Evolutionary conservation across 2,329 filamentous ascomycete species (phyloP).

Genomic region (Xylariaceae sp.): DNA sequence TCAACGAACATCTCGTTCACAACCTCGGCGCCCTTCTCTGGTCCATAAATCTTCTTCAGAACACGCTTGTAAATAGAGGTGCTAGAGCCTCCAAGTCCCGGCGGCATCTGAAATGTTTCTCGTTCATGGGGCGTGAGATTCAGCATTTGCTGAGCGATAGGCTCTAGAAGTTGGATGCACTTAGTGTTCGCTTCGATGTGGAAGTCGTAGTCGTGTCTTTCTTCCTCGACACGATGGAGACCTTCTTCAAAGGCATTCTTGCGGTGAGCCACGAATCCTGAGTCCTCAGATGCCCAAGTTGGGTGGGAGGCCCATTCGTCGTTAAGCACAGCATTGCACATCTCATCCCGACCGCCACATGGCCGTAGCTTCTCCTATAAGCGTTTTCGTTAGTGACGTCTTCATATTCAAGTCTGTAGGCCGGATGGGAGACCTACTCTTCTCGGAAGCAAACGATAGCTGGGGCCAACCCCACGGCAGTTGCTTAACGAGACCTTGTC

Average conservation of each 20-base stretch:
- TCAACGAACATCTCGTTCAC: constrained; percentile 80
- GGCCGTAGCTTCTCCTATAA: constrained; percentile 74
- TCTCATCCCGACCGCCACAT: constrained; percentile 90
- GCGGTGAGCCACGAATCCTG: constrained; percentile 92
- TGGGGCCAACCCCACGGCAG: constrained; percentile 91
- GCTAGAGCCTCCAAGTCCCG: constrained; percentile 84
- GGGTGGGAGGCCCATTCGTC: constrained; percentile 98
- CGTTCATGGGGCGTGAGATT: constrained; percentile 72
- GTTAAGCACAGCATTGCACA: constrained; percentile 89
- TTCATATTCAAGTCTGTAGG: background rate
- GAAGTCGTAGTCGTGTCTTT: constrained; percentile 97
- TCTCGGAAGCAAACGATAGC: constrained; percentile 88
- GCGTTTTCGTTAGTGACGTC: background rate
- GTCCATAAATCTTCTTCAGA: constrained; percentile 93
- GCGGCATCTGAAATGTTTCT: constrained; percentile 71
- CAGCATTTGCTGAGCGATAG: constrained; percentile 85
- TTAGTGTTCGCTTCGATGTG: constrained; percentile 94
- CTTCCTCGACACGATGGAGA: constrained; percentile 93
- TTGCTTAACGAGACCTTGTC: constrained; percentile 91
- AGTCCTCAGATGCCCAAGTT: constrained; percentile 97
- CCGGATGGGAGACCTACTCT: constrained; percentile 44
- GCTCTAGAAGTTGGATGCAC: constrained; percentile 93
- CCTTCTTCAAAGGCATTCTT: constrained; percentile 96
- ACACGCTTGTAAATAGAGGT: constrained; percentile 96
- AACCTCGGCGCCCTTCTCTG: constrained; percentile 76